Base-by-base conservation (phyloP, 305 asterid genomes). In the Plantago coronopus region DNA sequence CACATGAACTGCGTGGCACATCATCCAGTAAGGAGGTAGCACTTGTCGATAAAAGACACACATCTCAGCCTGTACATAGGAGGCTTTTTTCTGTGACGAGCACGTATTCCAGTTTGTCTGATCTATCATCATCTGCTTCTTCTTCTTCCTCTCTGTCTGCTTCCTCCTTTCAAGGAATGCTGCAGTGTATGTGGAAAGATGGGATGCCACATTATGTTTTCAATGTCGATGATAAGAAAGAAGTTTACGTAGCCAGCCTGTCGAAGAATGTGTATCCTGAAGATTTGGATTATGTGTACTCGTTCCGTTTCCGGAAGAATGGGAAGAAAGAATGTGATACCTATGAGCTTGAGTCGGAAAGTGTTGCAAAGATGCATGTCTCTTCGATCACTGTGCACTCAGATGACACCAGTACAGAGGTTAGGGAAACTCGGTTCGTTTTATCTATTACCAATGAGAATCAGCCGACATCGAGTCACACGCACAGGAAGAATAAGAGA, bases 301-400 rank as follows among this genome's bases (percentile, higher is more conserved):
- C 78, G 20, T 91, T 91, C 83, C 83, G 78, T 72, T 77, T 77
- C 29, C 74, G 79, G 67, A 66, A 70, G 62, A 69, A 64, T 18
- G 73, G 69, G 38, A 82, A 75, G 72, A 82, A 74, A 61, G 94
- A 83, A 37, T 64, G 58, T 18, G 76, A 74, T 66, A 27, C 63
- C 53, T 61, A 58, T 3, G 80, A 73, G 7, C 65, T 57, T 9
- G 75, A 75, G 59, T 61, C 64, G 45, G 79, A 82, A 62, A 67
- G 66, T 67, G 70, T 86, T 62, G 98, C 87, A 57, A 80, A 71
- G 77, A 91, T 91, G 98, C 75, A 63, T 88, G 55, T 82, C 89
- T 38, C 85, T 59, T 84, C 82, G 16, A 67, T 78, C 59, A 71
- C 78, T n/a, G 72, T 78, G 19, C 67, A 81, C 57, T 73, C 82